Base-by-base conservation (phyloP, 2,329 filamentous ascomycete species). In the Calonectria honghensis region DNA sequence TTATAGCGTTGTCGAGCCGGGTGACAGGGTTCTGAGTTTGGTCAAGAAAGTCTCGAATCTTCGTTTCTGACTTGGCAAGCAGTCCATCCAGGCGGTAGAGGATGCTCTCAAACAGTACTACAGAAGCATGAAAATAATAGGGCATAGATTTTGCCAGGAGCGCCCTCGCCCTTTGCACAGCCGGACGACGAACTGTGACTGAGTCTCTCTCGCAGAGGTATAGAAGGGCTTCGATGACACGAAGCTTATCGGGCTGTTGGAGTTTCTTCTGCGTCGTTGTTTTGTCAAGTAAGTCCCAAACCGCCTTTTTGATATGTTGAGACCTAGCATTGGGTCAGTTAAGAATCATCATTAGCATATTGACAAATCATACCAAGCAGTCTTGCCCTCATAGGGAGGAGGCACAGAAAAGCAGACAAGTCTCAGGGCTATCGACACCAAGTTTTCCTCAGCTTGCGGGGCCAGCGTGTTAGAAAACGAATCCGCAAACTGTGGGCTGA, bases 121-220 rank as follows among this genome's bases (percentile, higher is more conserved):
- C 77, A 0, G 83, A 83, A 0, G 83, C 83, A 29, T 84, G 82
- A 11, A 80, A 79, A 39, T 84, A 82, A 11, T 81, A 84, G 0
- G 83, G 73, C 83, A 84, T 83, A 0, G 80, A 77, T 24, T 79
- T 82, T 16, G 75, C 77, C 0, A 84, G 24, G 0, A 85, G 48
- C 0, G 64, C 39, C 6, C 76, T 79, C 4, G 83, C 82, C 6
- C 76, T 73, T 39, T 80, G 72, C 10, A 84, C 68, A 0, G 83
- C 82, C 0, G 71, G 69, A 0, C 69, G 73, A 0, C 83, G 82
- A 0, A 82, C 79, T 0, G 75, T 31, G 27, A 82, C 79, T 0
- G 78, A 79, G 48, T 84, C 83, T 24, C 83, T 76, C 52, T 85
- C 83, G 10, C 75, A 77, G 20, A 84, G 84, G 35, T 79, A 85